Evolutionary conservation across 2,329 filamentous ascomycete genomes (phyloP).

Genomic region (Fusarium chuoi): DNA sequence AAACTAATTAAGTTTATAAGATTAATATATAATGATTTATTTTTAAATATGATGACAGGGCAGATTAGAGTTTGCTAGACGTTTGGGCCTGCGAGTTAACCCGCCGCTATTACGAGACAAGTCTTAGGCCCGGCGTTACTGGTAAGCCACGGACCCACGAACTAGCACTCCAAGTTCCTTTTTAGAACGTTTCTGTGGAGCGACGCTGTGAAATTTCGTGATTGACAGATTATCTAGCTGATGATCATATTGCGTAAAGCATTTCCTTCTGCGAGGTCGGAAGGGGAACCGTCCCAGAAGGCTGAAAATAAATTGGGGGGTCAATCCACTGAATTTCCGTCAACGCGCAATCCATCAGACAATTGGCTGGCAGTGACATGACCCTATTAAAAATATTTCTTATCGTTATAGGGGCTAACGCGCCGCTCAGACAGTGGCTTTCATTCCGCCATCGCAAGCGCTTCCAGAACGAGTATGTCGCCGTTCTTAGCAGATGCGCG

Average conservation of each 20-base stretch:
- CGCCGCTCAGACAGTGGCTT: background rate
- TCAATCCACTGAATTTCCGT: background rate
- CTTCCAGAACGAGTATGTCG: background rate
- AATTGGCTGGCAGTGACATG: background rate
- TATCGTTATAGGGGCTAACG: background rate
- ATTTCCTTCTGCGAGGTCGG: background rate
- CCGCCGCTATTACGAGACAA: slow-evolving; percentile 1
- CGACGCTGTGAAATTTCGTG: background rate
- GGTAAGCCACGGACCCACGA: background rate
- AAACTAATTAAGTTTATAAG: too few relatives aligned
- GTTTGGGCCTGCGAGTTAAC: background rate
- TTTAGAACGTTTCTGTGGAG: background rate
- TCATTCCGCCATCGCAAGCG: background rate
- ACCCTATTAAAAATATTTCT: background rate
- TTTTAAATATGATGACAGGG: too few relatives aligned
- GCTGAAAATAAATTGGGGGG: background rate
- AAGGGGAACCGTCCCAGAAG: background rate
- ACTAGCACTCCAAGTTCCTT: slow-evolving; percentile 10
- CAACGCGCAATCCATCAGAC: background rate
- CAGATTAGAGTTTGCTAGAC: background rate
- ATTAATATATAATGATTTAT: too few relatives aligned
- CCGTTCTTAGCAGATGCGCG: background rate
- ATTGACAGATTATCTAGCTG: background rate
- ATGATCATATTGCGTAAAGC: background rate
- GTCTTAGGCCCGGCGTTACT: background rate